Percentiles rank a stretch among this genome's conserved stretches.
phyloP scores from a whole-genome alignment of 1,284 basidiomycete species.

The Naganishia sp. region DNA sequence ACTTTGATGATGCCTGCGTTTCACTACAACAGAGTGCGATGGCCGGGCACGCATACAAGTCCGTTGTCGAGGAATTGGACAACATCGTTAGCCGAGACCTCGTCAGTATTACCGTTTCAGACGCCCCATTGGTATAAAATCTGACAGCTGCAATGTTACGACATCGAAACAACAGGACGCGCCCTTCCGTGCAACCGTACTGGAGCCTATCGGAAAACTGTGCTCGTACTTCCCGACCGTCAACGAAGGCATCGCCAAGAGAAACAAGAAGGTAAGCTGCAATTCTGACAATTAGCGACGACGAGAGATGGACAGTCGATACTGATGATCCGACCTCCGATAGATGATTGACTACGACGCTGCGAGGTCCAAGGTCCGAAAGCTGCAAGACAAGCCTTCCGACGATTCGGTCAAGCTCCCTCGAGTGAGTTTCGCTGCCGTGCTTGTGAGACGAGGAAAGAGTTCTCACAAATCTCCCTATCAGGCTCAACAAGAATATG shows the following conservation, averaged over 20 bases:
- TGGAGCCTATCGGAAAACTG: conserved; percentile 95
- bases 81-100: conserved; percentile 80
- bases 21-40: conserved; percentile 69
- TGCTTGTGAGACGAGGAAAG: not conserved
- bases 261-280: conserved; percentile 83
- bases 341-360: conserved; percentile 95
- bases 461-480: not conserved
- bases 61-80: conserved; percentile 92
- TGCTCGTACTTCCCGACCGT: conserved; percentile 91
- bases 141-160: not conserved
- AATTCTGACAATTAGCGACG: too few relatives aligned
- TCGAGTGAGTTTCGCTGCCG: conserved; percentile 58
- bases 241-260: conserved; percentile 90
- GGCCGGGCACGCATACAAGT: conserved; percentile 94
- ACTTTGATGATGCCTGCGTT: not conserved
- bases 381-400: conserved; percentile 86
- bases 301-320: not conserved
- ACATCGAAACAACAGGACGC: conserved; percentile 64
- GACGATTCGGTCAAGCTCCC: conserved; percentile 92
- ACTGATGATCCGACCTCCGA: not conserved
- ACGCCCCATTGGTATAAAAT: not conserved
- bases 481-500: conserved; percentile 89
- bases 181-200: conserved; percentile 89
- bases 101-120: conserved; percentile 56
- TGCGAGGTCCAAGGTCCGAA: conserved; percentile 82